phyloP scores from a whole-genome alignment of 2,329 filamentous ascomycete genomes.

The Cylindrodendrum hubeiense region DNA sequence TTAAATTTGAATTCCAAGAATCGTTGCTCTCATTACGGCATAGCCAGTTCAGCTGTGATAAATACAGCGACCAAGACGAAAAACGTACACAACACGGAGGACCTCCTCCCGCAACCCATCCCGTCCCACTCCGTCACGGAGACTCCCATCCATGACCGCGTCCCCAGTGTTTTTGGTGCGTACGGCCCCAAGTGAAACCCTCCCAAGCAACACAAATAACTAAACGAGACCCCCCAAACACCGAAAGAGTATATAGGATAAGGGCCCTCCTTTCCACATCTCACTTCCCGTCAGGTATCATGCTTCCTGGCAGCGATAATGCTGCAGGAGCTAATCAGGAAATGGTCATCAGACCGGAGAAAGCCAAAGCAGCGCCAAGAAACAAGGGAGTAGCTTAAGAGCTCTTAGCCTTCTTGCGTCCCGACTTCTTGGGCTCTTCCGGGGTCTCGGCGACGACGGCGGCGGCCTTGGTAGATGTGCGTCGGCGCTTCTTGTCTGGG shows the following conservation, averaged over 20 bases:
- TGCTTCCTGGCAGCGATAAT: conserved; percentile 30
- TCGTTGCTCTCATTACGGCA: conserved; percentile 49
- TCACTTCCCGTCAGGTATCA: conserved; percentile 41
- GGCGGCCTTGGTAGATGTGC: conserved; percentile 66
- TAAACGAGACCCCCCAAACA: conserved; percentile 38
- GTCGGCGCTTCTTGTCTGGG: conserved; percentile 74
- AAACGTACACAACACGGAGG: conserved; percentile 34
- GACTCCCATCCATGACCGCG: conserved; percentile 21
- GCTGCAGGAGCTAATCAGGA: conserved; percentile 33
- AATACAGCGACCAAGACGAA: conserved; percentile 40
- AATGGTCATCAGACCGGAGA: conserved; percentile 26
- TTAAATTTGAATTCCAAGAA: conserved; percentile 22
- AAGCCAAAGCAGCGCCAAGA: conserved; percentile 29
- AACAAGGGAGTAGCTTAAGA: conserved; percentile 44
- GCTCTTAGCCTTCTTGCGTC: conserved; percentile 68
- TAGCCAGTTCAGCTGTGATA: conserved; percentile 39
- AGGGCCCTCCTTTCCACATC: conserved; percentile 32
- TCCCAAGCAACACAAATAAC: conserved; percentile 24
- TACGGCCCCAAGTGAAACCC: conserved; percentile 25
- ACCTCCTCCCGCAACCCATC: conserved; percentile 24
- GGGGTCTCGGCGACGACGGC: conserved; percentile 59
- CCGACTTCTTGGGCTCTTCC: conserved; percentile 72
- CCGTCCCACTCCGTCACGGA: conserved; percentile 19
- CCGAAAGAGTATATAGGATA: conserved; percentile 32
- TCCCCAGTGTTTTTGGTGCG: conserved; percentile 23